Conservation (phyloP, 2,329 filamentous ascomycete genomes). For the Penicillium decumbens region DNA sequence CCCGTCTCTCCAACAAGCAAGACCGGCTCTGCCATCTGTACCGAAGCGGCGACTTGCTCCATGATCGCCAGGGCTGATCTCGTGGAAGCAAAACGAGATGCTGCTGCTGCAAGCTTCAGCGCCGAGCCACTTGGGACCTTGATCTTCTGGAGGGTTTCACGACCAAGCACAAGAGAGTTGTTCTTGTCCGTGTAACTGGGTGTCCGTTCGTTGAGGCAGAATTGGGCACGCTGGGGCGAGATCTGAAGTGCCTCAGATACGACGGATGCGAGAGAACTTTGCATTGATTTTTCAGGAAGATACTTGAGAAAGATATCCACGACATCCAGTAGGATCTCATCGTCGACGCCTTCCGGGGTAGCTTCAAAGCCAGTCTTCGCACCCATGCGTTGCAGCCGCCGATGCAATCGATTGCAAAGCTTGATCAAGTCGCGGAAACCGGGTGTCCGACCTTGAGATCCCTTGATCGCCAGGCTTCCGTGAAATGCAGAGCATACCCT, state of each 20-base stretch:
- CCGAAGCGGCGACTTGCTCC: conserved; percentile 79
- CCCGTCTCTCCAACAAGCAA: conserved; percentile 97
- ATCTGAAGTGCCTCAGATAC: conserved; percentile 87
- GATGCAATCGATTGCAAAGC: conserved; percentile 74
- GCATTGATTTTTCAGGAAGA: conserved; percentile 61
- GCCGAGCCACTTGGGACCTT: conserved; percentile 49
- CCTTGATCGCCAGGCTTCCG: conserved; percentile 36
- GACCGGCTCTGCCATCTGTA: conserved; percentile 80
- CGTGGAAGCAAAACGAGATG: conserved; percentile 73
- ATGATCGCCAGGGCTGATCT: conserved; percentile 76
- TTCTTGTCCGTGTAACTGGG: conserved; percentile 63
- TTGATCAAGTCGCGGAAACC: conserved; percentile 80
- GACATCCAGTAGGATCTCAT: conserved; percentile 89
- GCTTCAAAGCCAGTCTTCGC: conserved; percentile 65
- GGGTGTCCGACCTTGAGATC: conserved; percentile 51
- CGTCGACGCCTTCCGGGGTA: conserved; percentile 65
- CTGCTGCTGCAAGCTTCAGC: conserved; percentile 36
- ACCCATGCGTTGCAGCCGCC: conserved; percentile 56
- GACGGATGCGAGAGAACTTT: conserved; percentile 50
- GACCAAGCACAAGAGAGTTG: conserved; percentile 58
- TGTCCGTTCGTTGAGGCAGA: conserved; percentile 69
- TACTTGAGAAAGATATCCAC: conserved; percentile 88
- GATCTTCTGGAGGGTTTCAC: conserved; percentile 56
- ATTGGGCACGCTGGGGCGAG: conserved; percentile 72
- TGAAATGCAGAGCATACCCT: conserved; percentile 40